A percentile compares a stretch with the other conserved stretches of the same genome.
Evolutionary conservation across 148 eudicot genomes (phyloP).

Genomic region (Beta vulgaris): DNA sequence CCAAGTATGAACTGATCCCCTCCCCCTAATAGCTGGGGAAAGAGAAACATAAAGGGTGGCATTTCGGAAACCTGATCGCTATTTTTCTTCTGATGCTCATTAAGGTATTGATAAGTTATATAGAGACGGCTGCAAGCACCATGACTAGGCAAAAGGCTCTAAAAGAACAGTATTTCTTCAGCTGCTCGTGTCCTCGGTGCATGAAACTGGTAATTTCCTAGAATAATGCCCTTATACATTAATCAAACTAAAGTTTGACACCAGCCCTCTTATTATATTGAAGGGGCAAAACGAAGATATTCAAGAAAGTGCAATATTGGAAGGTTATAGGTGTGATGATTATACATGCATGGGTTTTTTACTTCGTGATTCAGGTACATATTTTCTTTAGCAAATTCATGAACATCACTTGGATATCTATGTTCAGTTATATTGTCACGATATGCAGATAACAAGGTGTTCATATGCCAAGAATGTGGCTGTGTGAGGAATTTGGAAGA

Average conservation of each 20-base stretch:
- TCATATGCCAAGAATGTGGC: conserved; percentile 84
- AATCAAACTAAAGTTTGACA: neutral
- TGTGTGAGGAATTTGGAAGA: conserved; percentile 64
- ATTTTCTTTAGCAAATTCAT: neutral
- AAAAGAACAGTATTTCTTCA: conserved; percentile 81
- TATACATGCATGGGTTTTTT: conserved; percentile 63
- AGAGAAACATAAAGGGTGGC: neutral
- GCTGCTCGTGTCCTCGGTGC: conserved; percentile 81
- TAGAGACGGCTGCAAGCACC: conserved; percentile 97
- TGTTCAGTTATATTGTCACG: conserved; percentile 4
- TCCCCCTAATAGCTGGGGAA: neutral
- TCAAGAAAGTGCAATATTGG: conserved; percentile 80
- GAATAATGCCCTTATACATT: neutral
- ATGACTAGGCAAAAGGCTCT: conserved; percentile 73
- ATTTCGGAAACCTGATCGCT: conserved; percentile 1
- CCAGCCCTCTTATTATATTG: conserved; percentile 14
- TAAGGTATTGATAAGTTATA: conserved; percentile 80
- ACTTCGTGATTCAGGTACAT: conserved; percentile 72
- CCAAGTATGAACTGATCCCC: neutral
- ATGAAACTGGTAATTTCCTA: conserved; percentile 50
- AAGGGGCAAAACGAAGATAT: conserved; percentile 83
- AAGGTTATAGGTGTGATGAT: conserved; percentile 81
- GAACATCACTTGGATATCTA: neutral
- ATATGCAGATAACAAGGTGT: conserved; percentile 58
- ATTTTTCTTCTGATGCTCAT: conserved; percentile 21